A percentile compares a stretch with the other conserved stretches of the same genome.
These are phyloP conservation scores for Casuarina equisetifolia DNA, from an alignment of 306 rosid species.

Conservation along the genomic window DNA sequence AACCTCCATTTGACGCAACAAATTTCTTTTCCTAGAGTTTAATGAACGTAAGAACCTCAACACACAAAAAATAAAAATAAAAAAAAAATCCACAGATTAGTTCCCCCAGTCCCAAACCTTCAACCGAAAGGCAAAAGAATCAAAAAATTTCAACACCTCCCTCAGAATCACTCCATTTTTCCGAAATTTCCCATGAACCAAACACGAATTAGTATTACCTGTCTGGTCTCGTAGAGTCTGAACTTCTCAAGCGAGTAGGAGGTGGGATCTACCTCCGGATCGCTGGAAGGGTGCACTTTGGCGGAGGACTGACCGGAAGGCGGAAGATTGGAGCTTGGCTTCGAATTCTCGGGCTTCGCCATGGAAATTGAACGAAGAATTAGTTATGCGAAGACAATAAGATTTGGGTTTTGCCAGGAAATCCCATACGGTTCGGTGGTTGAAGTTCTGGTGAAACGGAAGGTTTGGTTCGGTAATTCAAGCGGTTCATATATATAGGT, in stretches of 20 bases:
- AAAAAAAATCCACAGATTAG: not conserved
- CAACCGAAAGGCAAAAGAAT: too few relatives aligned
- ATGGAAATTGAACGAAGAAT: not conserved
- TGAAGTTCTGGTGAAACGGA: not conserved
- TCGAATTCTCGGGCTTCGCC: constrained; percentile 45
- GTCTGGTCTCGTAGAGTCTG: constrained; percentile 83
- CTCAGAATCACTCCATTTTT: not conserved
- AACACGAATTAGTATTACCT: constrained; percentile 39
- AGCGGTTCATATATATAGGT: too few relatives aligned
- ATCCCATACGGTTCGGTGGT: not conserved
- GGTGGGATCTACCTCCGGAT: constrained; percentile 63
- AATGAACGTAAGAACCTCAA: not conserved
- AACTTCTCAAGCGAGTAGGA: constrained; percentile 83
- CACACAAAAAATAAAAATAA: too few relatives aligned
- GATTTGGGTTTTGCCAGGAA: not conserved
- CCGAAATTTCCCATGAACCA: not conserved
- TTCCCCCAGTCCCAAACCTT: too few relatives aligned
- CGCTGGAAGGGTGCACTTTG: constrained; percentile 65
- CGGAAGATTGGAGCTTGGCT: constrained; percentile 21
- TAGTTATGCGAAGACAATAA: not conserved
- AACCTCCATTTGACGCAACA: too few relatives aligned
- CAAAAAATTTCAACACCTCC: too few relatives aligned
- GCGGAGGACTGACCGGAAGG: constrained; percentile 32
- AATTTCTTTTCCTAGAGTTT: too few relatives aligned
- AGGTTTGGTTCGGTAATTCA: not conserved